Percentiles rank a stretch among this genome's conserved stretches.
phyloP scores from a whole-genome alignment of 371 early-diverging fungal species.

The Sanchytrium tribonematis region DNA sequence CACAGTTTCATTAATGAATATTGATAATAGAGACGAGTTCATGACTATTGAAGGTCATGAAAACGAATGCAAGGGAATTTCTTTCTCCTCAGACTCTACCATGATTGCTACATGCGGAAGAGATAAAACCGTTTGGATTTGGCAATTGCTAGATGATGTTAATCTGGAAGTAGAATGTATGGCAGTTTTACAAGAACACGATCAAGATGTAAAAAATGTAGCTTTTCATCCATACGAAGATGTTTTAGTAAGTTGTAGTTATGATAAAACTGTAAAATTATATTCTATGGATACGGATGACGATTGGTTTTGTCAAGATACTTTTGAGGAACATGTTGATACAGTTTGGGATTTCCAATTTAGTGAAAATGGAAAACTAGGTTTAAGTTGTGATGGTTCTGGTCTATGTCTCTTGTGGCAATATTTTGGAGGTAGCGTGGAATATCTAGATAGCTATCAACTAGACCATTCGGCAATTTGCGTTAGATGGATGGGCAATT shows the following conservation, averaged over 20 bases:
- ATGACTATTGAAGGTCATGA: conserved; percentile 92
- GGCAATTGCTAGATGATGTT: conserved; percentile 19
- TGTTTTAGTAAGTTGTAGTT: conserved; percentile 56
- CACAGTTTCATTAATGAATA: neutral
- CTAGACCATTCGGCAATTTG: neutral
- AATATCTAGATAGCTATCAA: neutral
- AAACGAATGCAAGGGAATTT: conserved; percentile 77
- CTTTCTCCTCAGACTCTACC: conserved; percentile 50
- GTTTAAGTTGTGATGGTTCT: neutral
- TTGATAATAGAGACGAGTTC: conserved; percentile 57
- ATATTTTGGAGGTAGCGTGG: neutral
- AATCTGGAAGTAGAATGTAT: conserved; percentile 61
- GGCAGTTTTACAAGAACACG: conserved; percentile 75
- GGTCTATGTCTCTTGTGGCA: neutral
- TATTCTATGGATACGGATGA: conserved; percentile 58
- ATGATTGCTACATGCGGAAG: conserved; percentile 38
- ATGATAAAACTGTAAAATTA: conserved; percentile 77
- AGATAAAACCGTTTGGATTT: conserved; percentile 85
- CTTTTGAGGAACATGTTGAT: conserved; percentile 16
- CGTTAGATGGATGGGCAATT: neutral
- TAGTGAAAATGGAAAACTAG: neutral
- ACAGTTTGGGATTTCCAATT: neutral
- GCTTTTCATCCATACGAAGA: conserved; percentile 66
- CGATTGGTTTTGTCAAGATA: conserved; percentile 75
- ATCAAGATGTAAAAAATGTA: conserved; percentile 82